Percentiles rank a stretch among this genome's conserved stretches.
Evolutionary conservation across 2,329 filamentous ascomycete genomes (phyloP).

Genomic region (Claviceps capensis): DNA sequence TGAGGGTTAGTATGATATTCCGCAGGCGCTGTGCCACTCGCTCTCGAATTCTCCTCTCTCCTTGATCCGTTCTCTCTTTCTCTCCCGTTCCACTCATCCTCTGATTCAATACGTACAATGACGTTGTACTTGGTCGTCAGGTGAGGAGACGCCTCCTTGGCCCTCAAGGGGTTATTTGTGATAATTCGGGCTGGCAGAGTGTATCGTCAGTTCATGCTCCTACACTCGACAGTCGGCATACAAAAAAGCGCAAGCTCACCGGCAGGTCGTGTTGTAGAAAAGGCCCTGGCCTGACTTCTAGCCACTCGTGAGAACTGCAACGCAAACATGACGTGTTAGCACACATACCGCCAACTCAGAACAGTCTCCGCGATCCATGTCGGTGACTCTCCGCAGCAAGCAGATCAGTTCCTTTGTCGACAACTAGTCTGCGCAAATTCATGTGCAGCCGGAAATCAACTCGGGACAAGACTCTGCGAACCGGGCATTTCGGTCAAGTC

Average conservation of each 20-base stretch:
- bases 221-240: neutral
- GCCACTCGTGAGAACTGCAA: conserved; percentile 48
- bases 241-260: conserved; percentile 35
- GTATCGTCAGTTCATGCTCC: neutral
- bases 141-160: conserved; percentile 82
- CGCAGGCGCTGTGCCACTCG: neutral
- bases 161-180: conserved; percentile 71
- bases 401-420: too few species aligned
- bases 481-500: neutral
- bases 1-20: neutral
- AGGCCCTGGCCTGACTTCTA: conserved; percentile 56
- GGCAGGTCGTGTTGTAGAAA: conserved; percentile 74
- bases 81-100: neutral
- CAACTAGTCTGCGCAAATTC: too few species aligned
- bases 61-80: neutral
- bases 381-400: too few species aligned
- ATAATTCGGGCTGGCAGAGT: conserved; percentile 59
- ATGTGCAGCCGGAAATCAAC: neutral
- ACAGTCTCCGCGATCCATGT: too few species aligned
- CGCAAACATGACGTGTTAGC: neutral
- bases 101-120: conserved; percentile 48
- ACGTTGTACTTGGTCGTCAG: conserved; percentile 87
- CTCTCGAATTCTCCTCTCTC: neutral
- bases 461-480: neutral
- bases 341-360: neutral